A percentile compares a stretch with the other conserved stretches of the same genome.
These are phyloP conservation scores for Xanthoconium separans DNA, from an alignment of 1,284 basidiomycete species.

Conservation along the genomic window DNA sequence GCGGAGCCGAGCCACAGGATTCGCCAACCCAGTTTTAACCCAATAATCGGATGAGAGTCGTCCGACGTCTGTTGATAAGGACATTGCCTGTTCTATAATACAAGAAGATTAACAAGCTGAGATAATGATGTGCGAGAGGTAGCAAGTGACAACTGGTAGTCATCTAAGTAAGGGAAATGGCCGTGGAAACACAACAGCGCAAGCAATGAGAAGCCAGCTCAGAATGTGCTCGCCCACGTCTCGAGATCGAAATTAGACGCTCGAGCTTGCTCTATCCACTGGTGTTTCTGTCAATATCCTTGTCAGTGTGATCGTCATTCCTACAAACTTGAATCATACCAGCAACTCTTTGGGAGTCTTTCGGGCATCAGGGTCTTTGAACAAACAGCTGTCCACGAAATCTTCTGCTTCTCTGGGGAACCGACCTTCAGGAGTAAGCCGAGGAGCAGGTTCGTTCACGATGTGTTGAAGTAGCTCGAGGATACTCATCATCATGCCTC, in stretches of 20 bases:
- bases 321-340: slow-evolving; percentile 43
- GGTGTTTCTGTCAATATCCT: slow-evolving; percentile 45
- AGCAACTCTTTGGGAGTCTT: slow-evolving; percentile 81
- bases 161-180: slow-evolving; percentile 18
- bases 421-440: slow-evolving; percentile 66
- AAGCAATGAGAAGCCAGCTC: slow-evolving; percentile 25
- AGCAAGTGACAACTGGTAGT: slow-evolving; percentile 27
- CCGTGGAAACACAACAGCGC: slow-evolving; percentile 3
- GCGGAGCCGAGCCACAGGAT: neutral
- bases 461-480: slow-evolving; percentile 96
- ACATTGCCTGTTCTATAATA: slow-evolving; percentile 27
- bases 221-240: slow-evolving; percentile 64
- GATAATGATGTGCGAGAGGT: slow-evolving; percentile 33
- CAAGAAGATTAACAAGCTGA: slow-evolving; percentile 28
- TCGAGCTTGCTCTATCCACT: slow-evolving; percentile 56
- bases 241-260: slow-evolving; percentile 55
- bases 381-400: slow-evolving; percentile 82
- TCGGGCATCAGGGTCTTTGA: slow-evolving; percentile 78
- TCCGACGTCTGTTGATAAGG: slow-evolving; percentile 12
- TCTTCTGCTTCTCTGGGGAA: slow-evolving; percentile 71
- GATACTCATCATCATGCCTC: slow-evolving; percentile 95
- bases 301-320: slow-evolving; percentile 2
- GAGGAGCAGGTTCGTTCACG: slow-evolving; percentile 93
- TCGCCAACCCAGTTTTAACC: neutral
- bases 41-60: neutral